Base-by-base conservation (phyloP, 2,329 filamentous ascomycete genomes). In the Diaporthe eres region DNA sequence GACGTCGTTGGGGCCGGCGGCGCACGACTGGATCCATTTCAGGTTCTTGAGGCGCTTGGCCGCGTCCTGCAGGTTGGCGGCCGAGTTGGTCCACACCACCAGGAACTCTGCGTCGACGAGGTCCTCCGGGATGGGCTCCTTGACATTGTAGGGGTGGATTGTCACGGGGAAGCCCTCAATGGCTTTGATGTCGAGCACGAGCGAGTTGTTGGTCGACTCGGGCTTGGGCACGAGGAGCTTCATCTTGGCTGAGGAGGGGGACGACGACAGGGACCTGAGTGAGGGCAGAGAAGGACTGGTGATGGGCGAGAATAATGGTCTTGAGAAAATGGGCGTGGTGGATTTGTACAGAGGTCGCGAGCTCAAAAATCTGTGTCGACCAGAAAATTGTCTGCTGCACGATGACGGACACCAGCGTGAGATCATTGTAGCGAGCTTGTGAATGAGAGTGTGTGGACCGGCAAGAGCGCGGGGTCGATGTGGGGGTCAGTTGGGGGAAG, bases 221-320 rank as follows among this genome's bases (percentile, higher is more conserved):
- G 91, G 92, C 74, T 90, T 92, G 70, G 91, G 91, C 85, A 93
- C 92, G 78, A 93, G 90, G 78, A 93, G 89, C 85, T 93, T 93
- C 90, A 91, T 90, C 71, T 73, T 84, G 80, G 78, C 77, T 71
- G 58, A 7, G 57, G 49, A 9, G 34, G 44, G 19, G 22, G 53
- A 6, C 6, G 44, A 25, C 37, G 44, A 71, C 31, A 37, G 55
- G 22, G 25, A 60, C 28, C 57, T 63, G 47, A 22, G 10, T 61
- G 61, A 61, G 57, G 61, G 42, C 15, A 68, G 61, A 60, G n/a
- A 55, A 67, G 61, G 25, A 25, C 22, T 53, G 60, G 42, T 28
- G 31, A 51, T 39, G 22, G 7, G 51, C 25, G 51, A 39, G 4
- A 25, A 55, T 6, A 7, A 19, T 17, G 22, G 28, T 37, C 10